A percentile compares a stretch with the other conserved stretches of the same genome.
These are phyloP conservation scores for Backusella sp. DNA, from an alignment of 192 early-diverging fungal species.

Conservation along the genomic window DNA sequence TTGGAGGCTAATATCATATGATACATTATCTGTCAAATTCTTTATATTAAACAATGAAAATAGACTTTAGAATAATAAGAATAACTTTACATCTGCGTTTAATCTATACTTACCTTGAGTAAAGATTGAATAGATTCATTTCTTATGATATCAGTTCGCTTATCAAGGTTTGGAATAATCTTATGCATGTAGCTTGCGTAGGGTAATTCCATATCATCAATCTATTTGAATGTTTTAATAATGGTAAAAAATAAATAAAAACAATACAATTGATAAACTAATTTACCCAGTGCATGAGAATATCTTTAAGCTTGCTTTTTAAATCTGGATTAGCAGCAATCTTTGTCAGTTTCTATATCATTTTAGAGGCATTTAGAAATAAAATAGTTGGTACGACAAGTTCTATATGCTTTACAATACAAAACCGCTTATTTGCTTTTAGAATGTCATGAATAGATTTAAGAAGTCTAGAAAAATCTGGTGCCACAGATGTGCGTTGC, in stretches of 20 bases:
- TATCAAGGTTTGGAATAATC: constrained; percentile 45
- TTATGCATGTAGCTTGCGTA: constrained; percentile 51
- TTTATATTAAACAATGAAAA: constrained; percentile 15
- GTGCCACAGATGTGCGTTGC: constrained; percentile 36
- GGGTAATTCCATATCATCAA: constrained; percentile 53
- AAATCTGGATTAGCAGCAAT: constrained; percentile 31
- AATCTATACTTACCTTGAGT: constrained; percentile 35
- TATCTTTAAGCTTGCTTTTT: constrained; percentile 30
- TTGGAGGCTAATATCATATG: constrained; percentile 47
- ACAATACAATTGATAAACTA: neutral
- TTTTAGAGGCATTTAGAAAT: neutral
- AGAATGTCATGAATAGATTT: constrained; percentile 43
- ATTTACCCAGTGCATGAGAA: constrained; percentile 43
- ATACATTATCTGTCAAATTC: constrained; percentile 40
- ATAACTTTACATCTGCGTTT: neutral
- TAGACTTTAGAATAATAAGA: constrained; percentile 1
- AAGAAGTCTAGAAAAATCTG: constrained; percentile 50
- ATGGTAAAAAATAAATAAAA: neutral
- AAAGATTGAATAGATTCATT: constrained; percentile 43
- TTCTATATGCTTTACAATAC: constrained; percentile 22
- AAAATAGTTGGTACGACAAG: neutral
- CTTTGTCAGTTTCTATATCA: constrained; percentile 34
- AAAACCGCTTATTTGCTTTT: constrained; percentile 49
- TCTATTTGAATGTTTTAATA: constrained; percentile 17
- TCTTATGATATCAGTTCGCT: constrained; percentile 46